Evolutionary conservation across 2,329 filamentous ascomycete species (phyloP), one percentile per base, ranked within the genome.

Genomic region (Aspergillus thermomutatus): DNA sequence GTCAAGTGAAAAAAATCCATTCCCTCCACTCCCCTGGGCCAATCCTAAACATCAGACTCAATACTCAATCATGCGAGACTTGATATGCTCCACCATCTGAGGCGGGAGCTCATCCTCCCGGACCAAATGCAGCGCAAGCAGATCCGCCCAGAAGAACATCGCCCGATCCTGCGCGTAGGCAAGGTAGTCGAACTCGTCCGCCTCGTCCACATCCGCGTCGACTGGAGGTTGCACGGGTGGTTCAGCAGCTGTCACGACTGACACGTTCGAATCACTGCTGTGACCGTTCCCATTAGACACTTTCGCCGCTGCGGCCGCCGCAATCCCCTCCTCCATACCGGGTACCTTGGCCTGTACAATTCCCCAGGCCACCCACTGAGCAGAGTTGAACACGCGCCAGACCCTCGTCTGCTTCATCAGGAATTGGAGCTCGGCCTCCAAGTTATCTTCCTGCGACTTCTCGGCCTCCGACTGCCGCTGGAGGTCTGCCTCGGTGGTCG

Each of bases 301-400:
- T 59, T 66, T 55, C 46, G 64, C 60, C n/a, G 55, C 54, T 11
- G 54, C 62, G 23, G 37, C 57, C 43, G 54, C 61, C 51, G 51
- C 49, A 60, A 72, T 65, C 10, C 70, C 74, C 55, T 75, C 74
- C 52, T 88, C 84, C 70, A 93, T 80, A 0, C 87, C 90, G 0
- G 90, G 87, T 1, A 96, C 82, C 71, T 94, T 92, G 49, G 94
- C 93, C 76, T 99, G 94, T 52, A 99, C 89, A 60, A 97, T 91
- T 25, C 94, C 94, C 94, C 94, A 99, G 1, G 92, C 90, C 25
- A 95, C 85, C 94, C 94, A 99, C 75, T 90, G 86, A 1, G 91
- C 91, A 37, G 88, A 92, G 75, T 94, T 96, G 41, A 91, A 90
- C 0, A 90, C 80, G 3, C 94, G 86, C 94, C 94, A 99, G 48